phyloP scores from a whole-genome alignment of 805 yeast genomes.

The Ogataea polymorpha region DNA sequence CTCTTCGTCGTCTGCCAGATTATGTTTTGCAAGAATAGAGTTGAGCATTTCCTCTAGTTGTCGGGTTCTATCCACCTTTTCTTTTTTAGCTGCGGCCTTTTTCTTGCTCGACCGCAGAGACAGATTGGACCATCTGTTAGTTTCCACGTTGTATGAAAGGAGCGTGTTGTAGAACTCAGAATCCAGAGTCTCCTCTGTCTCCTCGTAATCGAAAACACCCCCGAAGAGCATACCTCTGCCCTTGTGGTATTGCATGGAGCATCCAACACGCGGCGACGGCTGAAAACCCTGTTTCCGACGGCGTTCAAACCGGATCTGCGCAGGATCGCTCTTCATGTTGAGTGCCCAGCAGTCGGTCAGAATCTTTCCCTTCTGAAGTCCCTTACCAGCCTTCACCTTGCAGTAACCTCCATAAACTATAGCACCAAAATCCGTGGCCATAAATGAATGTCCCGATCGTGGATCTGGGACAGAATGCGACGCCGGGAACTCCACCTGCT shows the following conservation, averaged over 20 bases:
- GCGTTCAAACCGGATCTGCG: conserved; percentile 81
- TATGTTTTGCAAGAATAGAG: conserved; percentile 69
- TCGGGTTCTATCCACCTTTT: conserved; percentile 60
- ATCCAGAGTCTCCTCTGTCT: conserved; percentile 87
- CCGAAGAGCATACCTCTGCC: conserved; percentile 93
- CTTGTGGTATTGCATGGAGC: conserved; percentile 82
- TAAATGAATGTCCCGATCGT: conserved; percentile 86
- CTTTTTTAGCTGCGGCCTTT: conserved; percentile 39
- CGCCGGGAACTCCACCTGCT: conserved; percentile 80
- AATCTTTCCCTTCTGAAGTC: conserved; percentile 87
- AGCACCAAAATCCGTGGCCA: conserved; percentile 79
- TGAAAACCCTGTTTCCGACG: conserved; percentile 85
- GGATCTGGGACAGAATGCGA: conserved; percentile 84
- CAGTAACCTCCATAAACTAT: conserved; percentile 91
- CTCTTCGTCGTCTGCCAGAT: conserved; percentile 55
- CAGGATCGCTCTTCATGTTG: conserved; percentile 81
- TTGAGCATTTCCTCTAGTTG: conserved; percentile 82
- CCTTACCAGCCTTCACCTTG: conserved; percentile 86
- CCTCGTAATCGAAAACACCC: conserved; percentile 93
- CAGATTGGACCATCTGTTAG: conserved; percentile 84
- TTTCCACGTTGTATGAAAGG: conserved; percentile 77
- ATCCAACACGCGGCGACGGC: conserved; percentile 93
- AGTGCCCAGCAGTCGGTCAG: conserved; percentile 82
- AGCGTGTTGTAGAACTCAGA: conserved; percentile 80
- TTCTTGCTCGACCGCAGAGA: conserved; percentile 60